A percentile compares a stretch with the other conserved stretches of the same genome.
Evolutionary conservation across 2,329 filamentous ascomycete species (phyloP).

Genomic region (Pseudopyrenochaeta lycopersici): DNA sequence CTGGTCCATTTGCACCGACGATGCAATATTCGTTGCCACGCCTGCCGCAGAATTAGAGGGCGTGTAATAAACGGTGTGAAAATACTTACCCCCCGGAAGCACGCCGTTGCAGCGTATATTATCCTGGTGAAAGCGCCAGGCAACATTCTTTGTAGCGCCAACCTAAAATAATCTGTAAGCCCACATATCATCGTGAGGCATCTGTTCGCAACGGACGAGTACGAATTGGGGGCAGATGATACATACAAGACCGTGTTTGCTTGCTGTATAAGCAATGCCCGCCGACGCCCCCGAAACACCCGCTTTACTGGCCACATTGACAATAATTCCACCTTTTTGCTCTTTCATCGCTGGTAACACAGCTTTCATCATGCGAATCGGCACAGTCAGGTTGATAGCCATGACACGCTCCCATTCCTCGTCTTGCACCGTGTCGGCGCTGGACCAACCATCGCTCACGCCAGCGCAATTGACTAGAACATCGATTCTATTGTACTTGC

Average conservation of each 20-base stretch:
- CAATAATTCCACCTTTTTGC: slow-evolving; percentile 51
- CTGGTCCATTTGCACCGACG: slow-evolving; percentile 32
- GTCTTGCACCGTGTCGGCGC: slow-evolving; percentile 52
- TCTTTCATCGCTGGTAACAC: slow-evolving; percentile 55
- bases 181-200: not conserved
- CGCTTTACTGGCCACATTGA: slow-evolving; percentile 50
- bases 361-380: slow-evolving; percentile 56
- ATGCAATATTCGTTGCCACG: slow-evolving; percentile 26
- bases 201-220: not conserved
- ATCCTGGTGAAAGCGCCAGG: slow-evolving; percentile 56
- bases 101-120: slow-evolving; percentile 59
- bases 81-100: slow-evolving; percentile 49
- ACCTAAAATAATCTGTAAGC: slow-evolving; percentile 32
- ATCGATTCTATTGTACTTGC: slow-evolving; percentile 43
- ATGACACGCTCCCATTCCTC: slow-evolving; percentile 53
- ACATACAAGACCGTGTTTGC: slow-evolving; percentile 55
- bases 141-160: slow-evolving; percentile 59
- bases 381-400: slow-evolving; percentile 55
- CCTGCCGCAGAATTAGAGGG: slow-evolving; percentile 2
- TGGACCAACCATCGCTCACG: slow-evolving; percentile 54
- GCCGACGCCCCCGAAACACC: slow-evolving; percentile 50
- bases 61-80: not conserved
- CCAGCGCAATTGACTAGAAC: slow-evolving; percentile 59
- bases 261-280: slow-evolving; percentile 58
- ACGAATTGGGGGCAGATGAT: not conserved